phyloP scores from a whole-genome alignment of 179 eudicot species.

The Dionaea muscipula region DNA sequence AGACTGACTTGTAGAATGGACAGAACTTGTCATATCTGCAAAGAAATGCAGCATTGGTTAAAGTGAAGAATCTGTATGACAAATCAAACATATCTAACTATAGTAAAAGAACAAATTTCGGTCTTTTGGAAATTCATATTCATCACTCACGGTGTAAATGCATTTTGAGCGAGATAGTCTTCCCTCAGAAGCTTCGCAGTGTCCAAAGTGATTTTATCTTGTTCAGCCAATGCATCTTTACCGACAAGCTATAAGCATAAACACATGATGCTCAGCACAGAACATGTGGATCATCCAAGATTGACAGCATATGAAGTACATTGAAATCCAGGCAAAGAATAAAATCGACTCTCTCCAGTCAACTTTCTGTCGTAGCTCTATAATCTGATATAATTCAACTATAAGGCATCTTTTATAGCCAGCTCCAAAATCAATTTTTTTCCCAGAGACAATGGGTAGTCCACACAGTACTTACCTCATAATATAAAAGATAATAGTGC shows the following conservation, averaged over 20 bases:
- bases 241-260: constrained; percentile 70
- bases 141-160: constrained; percentile 79
- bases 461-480: not conserved
- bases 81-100: not conserved
- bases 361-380: too few species aligned
- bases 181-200: constrained; percentile 98
- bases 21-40: constrained; percentile 90
- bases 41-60: constrained; percentile 6
- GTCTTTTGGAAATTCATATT: not conserved
- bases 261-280: not conserved
- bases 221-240: constrained; percentile 93
- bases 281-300: not conserved
- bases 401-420: too few species aligned
- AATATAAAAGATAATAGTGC: too few species aligned
- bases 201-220: constrained; percentile 85
- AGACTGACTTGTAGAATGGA: constrained; percentile 96
- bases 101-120: not conserved
- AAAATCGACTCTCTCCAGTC: too few species aligned
- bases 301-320: not conserved
- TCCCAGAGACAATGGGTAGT: not conserved
- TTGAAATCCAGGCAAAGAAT: too few species aligned
- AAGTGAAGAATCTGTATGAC: constrained; percentile 1
- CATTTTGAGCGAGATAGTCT: constrained; percentile 98
- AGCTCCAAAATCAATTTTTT: not conserved
- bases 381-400: too few species aligned